Evolutionary conservation across 2,329 filamentous ascomycete genomes (phyloP).

Genomic region (Aureobasidium sp.): DNA sequence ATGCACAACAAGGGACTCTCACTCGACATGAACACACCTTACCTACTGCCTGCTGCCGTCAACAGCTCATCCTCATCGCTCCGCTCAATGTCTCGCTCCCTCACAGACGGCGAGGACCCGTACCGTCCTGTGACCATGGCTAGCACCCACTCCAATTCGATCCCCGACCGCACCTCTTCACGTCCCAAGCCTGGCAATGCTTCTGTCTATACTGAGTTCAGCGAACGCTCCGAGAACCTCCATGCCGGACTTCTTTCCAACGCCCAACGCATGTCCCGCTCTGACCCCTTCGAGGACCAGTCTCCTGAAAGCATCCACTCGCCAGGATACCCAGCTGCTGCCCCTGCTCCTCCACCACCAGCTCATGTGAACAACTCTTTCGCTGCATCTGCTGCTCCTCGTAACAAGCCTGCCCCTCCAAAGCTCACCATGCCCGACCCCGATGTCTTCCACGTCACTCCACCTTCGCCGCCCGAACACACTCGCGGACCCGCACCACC

Average conservation of each 20-base stretch:
- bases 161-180: constrained; percentile 19
- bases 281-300: constrained; percentile 5
- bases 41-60: constrained; percentile 79
- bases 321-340: background rate
- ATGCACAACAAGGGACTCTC: constrained; percentile 46
- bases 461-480: constrained; percentile 12
- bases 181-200: constrained; percentile 32
- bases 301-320: constrained; percentile 4
- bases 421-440: constrained; percentile 8
- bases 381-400: background rate
- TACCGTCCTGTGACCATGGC: constrained; percentile 64
- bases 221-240: constrained; percentile 40
- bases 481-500: background rate
- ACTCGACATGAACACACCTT: constrained; percentile 68
- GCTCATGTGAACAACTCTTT: constrained; percentile 1
- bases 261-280: constrained; percentile 52
- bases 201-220: constrained; percentile 48
- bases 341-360: background rate
- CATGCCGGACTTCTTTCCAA: constrained; percentile 48
- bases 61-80: constrained; percentile 79
- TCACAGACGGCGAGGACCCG: constrained; percentile 72
- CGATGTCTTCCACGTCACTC: constrained; percentile 10
- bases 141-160: constrained; percentile 38
- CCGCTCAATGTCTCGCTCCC: constrained; percentile 71
- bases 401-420: constrained; percentile 3